These are phyloP conservation scores for Saccharomycopsis phalli DNA, from an alignment of 1,139 yeast genomes.

Conservation along the genomic window DNA sequence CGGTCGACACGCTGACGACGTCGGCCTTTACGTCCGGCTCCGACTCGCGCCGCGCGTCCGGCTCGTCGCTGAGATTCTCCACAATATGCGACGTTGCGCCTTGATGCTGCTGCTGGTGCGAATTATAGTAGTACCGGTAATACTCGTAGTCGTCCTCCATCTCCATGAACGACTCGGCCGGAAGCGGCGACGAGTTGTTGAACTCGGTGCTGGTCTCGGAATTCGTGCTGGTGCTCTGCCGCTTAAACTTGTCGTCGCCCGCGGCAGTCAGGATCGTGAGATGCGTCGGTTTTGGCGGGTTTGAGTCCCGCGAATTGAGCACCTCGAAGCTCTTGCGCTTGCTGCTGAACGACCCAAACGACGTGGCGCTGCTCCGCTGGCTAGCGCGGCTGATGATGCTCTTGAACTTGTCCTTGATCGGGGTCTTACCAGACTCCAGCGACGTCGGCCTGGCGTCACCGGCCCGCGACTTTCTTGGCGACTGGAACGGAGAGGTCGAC, in stretches of 20 bases:
- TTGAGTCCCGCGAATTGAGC: constrained; percentile 8
- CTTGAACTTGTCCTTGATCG: constrained; percentile 18
- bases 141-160: constrained; percentile 20
- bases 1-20: constrained; percentile 7
- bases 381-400: constrained; percentile 19
- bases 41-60: not conserved
- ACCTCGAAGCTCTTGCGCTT: constrained; percentile 17
- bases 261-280: constrained; percentile 3
- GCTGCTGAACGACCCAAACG: constrained; percentile 9
- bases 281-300: not conserved
- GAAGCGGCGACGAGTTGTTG: constrained; percentile 13
- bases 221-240: constrained; percentile 11
- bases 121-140: constrained; percentile 19
- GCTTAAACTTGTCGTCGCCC: constrained; percentile 3
- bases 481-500: constrained; percentile 1
- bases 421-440: constrained; percentile 6
- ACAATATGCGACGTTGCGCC: constrained; percentile 18
- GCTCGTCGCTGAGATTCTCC: constrained; percentile 15
- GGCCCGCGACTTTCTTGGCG: constrained; percentile 1
- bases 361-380: constrained; percentile 14
- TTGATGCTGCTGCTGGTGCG: constrained; percentile 20
- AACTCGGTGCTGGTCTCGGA: constrained; percentile 17
- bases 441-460: constrained; percentile 3
- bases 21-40: constrained; percentile 1
- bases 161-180: constrained; percentile 18